phyloP scores from a whole-genome alignment of 2,329 filamentous ascomycete genomes.

The Ophiocordyceps robertsii region DNA sequence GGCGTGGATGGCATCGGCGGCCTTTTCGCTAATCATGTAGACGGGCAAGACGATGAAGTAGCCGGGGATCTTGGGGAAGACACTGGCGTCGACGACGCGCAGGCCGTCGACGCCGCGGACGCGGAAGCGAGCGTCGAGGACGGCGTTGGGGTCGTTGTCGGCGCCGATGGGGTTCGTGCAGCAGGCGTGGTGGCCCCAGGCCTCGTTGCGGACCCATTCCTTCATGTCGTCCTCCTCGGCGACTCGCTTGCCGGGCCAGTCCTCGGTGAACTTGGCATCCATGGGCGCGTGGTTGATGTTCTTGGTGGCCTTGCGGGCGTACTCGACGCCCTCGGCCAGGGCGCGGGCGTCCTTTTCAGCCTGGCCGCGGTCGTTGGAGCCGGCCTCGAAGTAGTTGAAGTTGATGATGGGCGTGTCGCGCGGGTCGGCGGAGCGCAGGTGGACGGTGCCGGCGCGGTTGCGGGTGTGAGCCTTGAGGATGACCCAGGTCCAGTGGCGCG shows the following conservation, averaged over 20 bases:
- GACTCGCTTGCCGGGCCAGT: constrained; percentile 17
- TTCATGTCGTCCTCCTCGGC: not conserved
- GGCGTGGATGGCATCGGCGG: constrained; percentile 13
- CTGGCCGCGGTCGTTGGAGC: constrained; percentile 24
- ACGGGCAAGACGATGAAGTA: constrained; percentile 34
- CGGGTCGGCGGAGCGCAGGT: constrained; percentile 47
- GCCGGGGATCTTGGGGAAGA: constrained; percentile 36
- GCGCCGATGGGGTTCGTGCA: constrained; percentile 41
- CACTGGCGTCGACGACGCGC: constrained; percentile 46
- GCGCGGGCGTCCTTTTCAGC: constrained; percentile 36
- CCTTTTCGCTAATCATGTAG: constrained; percentile 46
- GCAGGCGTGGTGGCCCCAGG: constrained; percentile 45
- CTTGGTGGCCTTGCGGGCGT: constrained; percentile 24
- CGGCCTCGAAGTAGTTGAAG: constrained; percentile 46
- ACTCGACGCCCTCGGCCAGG: constrained; percentile 39
- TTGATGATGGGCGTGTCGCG: constrained; percentile 48
- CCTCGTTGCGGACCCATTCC: constrained; percentile 22
- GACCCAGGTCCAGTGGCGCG: constrained; percentile 22
- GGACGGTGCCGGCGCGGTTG: constrained; percentile 48
- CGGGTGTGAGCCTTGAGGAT: constrained; percentile 49
- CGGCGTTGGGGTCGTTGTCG: constrained; percentile 36
- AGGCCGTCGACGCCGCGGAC: constrained; percentile 38
- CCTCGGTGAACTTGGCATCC: constrained; percentile 4
- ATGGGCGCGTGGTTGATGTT: constrained; percentile 12
- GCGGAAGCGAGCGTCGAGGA: constrained; percentile 39